A percentile compares a stretch with the other conserved stretches of the same genome.
These are phyloP conservation scores for Coemansia javaensis DNA, from an alignment of 192 early-diverging fungal genomes.

Conservation along the genomic window DNA sequence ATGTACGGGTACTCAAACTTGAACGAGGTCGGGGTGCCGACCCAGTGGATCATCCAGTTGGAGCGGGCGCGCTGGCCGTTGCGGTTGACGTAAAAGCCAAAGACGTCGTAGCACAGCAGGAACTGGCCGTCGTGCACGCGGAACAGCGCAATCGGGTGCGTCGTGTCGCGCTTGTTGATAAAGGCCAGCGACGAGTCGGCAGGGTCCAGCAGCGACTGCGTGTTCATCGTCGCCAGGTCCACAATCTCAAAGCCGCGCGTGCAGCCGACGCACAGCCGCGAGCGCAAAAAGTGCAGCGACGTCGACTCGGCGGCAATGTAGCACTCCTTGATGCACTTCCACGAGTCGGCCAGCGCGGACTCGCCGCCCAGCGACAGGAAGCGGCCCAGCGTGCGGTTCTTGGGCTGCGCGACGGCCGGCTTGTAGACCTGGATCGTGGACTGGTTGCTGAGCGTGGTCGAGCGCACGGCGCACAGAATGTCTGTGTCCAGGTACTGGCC, in stretches of 20 bases:
- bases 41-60: constrained; percentile 84
- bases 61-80: constrained; percentile 68
- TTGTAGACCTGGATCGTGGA: constrained; percentile 75
- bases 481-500: constrained; percentile 57
- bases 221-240: constrained; percentile 75
- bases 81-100: constrained; percentile 89
- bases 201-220: constrained; percentile 83
- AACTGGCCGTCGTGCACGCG: constrained; percentile 72
- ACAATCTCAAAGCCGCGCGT: constrained; percentile 92
- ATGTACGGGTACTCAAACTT: constrained; percentile 79
- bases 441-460: constrained; percentile 63
- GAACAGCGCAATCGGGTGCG: constrained; percentile 80
- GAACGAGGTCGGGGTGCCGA: constrained; percentile 80
- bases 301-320: constrained; percentile 89
- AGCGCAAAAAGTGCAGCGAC: constrained; percentile 80
- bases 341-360: constrained; percentile 38
- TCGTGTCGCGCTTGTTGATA: constrained; percentile 70
- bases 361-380: constrained; percentile 40
- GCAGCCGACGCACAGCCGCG: constrained; percentile 85
- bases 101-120: constrained; percentile 90
- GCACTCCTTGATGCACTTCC: constrained; percentile 70
- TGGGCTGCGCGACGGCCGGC: constrained; percentile 54
- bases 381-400: constrained; percentile 44
- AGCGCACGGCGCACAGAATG: constrained; percentile 66
- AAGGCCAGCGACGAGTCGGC: constrained; percentile 73